Evolutionary conservation across 2,329 filamentous ascomycete species (phyloP), one percentile per base, ranked within the genome.

Genomic region (Neurospora sp.): DNA sequence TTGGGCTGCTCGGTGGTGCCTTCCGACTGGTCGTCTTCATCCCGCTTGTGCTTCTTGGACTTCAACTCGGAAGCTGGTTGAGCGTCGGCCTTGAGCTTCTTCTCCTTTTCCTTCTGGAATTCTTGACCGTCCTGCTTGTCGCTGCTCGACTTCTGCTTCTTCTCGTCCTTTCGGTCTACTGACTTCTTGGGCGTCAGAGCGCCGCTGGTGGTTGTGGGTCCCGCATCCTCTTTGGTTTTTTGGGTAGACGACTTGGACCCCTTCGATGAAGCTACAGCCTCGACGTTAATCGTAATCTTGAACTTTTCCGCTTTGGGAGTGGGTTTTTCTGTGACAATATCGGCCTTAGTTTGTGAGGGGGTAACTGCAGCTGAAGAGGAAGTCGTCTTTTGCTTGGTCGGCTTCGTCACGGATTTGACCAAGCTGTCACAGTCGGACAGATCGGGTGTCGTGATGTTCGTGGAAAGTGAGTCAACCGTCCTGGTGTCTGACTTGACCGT

Each of bases 21-120:
- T 10, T 41, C n/a, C 23, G 38, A 40, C 23, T 57, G 37, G 66
- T 46, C 68, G 6, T 68, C 19, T 33, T 62, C 28, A 33, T 62
- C 70, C 3, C 52, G 40, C 52, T 68, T 43, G 8, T 67, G 67
- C 52, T 72, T 73, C 28, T 67, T 69, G 1, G 41, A 17, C 67
- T 69, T 33, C 28, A 33, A 6, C 28, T 33, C 28, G 28, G 28
- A 33, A 33, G 28, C 28, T 33, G 28, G 28, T 33, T 33, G 28
- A 33, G 28, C 28, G 28, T 33, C 28, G 28, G 28, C 28, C 28
- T 33, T 33, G 28, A 33, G 28, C 28, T 33, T 33, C 28, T 33
- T 6, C 28, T 33, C 28, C 37, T 69, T 72, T 36, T 40, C 40
- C 33, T 69, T 68, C 4, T 17, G 11, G 28, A 62, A 6, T 67